These are phyloP conservation scores for Tylopilus sp. DNA, from an alignment of 1,284 basidiomycete species.

Conservation along the genomic window DNA sequence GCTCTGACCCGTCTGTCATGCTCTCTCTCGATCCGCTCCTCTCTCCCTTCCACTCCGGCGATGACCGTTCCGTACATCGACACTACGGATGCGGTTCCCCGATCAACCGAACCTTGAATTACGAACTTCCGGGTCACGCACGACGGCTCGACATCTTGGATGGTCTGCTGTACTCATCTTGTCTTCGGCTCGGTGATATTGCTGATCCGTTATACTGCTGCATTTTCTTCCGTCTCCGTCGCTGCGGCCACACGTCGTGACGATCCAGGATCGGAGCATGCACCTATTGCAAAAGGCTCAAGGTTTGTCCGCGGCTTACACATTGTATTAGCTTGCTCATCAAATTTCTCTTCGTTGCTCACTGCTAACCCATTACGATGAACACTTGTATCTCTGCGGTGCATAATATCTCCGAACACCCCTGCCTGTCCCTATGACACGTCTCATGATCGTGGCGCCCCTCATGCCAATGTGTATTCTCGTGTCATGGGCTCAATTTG, in stretches of 20 bases:
- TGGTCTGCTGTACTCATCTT: neutral
- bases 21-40: neutral
- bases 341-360: slow-evolving; percentile 6
- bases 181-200: slow-evolving; percentile 18
- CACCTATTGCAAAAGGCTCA: slow-evolving; percentile 76
- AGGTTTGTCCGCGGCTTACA: slow-evolving; percentile 46
- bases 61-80: neutral
- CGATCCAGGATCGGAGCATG: slow-evolving; percentile 65
- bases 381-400: slow-evolving; percentile 14
- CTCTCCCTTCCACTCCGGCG: neutral
- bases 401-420: slow-evolving; percentile 18
- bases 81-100: slow-evolving; percentile 1
- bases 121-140: slow-evolving; percentile 4
- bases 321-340: slow-evolving; percentile 22
- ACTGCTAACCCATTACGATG: neutral
- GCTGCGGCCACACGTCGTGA: slow-evolving; percentile 4
- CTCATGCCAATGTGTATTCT: neutral
- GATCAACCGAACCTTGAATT: slow-evolving; percentile 2
- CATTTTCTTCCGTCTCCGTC: slow-evolving; percentile 5
- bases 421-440: slow-evolving; percentile 11
- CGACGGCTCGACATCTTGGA: slow-evolving; percentile 1
- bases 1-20: slow-evolving; percentile 2
- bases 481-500: slow-evolving; percentile 11
- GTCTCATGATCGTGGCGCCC: slow-evolving; percentile 8
- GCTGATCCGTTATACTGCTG: slow-evolving; percentile 6